phyloP scores from a whole-genome alignment of 2,329 filamentous ascomycete species.

The Microdochium paspali region DNA sequence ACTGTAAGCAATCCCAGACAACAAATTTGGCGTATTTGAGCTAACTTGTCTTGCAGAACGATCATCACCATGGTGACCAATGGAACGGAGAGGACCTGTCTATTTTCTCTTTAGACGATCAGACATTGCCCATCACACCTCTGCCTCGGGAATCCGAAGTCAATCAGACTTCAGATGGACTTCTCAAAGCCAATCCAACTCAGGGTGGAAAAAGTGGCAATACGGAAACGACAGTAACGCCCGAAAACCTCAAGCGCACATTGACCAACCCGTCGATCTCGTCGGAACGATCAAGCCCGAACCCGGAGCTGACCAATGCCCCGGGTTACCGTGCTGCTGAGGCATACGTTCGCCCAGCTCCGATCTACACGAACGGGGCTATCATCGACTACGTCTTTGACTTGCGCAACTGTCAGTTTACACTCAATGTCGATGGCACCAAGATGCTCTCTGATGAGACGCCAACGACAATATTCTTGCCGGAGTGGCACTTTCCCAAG shows the following conservation, averaged over 20 bases:
- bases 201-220: constrained; percentile 29
- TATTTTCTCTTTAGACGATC: constrained; percentile 80
- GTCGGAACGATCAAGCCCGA: constrained; percentile 39
- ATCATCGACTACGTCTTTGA: constrained; percentile 72
- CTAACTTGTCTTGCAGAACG: constrained; percentile 46
- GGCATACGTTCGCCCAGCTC: constrained; percentile 81
- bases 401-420: constrained; percentile 68
- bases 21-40: constrained; percentile 11
- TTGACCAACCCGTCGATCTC: constrained; percentile 60
- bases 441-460: constrained; percentile 48
- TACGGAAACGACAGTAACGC: constrained; percentile 54
- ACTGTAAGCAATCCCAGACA: constrained; percentile 46
- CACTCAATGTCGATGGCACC: constrained; percentile 56
- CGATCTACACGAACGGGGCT: constrained; percentile 64
- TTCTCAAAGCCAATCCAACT: constrained; percentile 27
- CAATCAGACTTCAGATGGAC: constrained; percentile 37
- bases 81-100: constrained; percentile 98
- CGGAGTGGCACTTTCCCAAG: constrained; percentile 85
- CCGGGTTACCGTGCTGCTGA: constrained; percentile 84
- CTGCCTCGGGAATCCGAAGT: constrained; percentile 30
- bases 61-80: constrained; percentile 79
- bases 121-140: constrained; percentile 42
- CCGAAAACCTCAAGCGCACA: constrained; percentile 64
- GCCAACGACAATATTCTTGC: constrained; percentile 78
- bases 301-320: constrained; percentile 49